Base-by-base conservation (phyloP, 1,284 basidiomycete species). In the Fomitopsis palustris region DNA sequence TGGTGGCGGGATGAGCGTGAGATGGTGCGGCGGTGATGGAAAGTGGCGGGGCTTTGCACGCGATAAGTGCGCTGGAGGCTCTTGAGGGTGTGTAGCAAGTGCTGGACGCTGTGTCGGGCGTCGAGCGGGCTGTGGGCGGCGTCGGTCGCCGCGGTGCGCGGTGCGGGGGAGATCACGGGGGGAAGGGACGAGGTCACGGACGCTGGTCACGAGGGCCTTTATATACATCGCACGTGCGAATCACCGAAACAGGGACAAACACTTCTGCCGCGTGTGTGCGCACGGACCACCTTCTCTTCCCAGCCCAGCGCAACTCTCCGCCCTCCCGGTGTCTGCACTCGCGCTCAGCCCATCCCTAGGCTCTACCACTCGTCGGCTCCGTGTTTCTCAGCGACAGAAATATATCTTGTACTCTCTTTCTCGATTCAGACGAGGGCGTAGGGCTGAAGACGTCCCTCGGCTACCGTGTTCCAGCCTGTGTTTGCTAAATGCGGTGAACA, bases 171-270 rank as follows among this genome's bases (percentile, higher is more conserved):
- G 72, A 74, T 74, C 73, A 74, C 73, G 73, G 69, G 72, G 71
- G 71, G 64, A 62, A 64, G 66, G 67, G 66, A 61, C 31, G 68
- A 68, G 66, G 73, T 74, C 72, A 74, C 73, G 72, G 49, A 64
- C 66, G 60, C 42, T 61, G 60, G 63, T 68, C 70, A 70, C 70
- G 70, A 67, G 64, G 66, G 53, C 61, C 58, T 54, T 66, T 72
- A 69, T 72, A 70, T 70, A 72, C 58, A 49, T 65, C 59, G 67
- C 71, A 72, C 70, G 72, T 73, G 72, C 69, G 71, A 71, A 73
- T 65, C 62, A 62, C 42, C 59, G 66, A 70, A 72, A 66, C 61
- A 67, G 52, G 56, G 35, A 56, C 69, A 71, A 68, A 68, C 57
- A 62, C 47, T 19, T 45, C 57, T 61, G 61, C 56, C 52, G 17